These are phyloP conservation scores for Borovskyia barvae DNA, from an alignment of 208 protist genomes.

Conservation along the genomic window DNA sequence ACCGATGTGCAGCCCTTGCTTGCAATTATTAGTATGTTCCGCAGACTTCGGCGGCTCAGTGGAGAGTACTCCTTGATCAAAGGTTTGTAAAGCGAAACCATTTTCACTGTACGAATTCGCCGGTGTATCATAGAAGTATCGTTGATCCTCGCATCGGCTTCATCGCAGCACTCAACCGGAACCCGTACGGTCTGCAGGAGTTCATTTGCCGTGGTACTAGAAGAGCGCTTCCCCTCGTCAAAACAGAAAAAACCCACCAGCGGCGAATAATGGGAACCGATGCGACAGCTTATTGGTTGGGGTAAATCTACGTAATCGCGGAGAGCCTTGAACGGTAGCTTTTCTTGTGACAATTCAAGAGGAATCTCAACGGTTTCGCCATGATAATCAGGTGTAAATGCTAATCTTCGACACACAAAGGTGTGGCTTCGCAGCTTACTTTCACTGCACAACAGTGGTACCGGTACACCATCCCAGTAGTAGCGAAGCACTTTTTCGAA, in stretches of 20 bases:
- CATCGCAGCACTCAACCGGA: conserved; percentile 60
- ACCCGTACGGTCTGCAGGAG: conserved; percentile 35
- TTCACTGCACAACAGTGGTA: conserved; percentile 46
- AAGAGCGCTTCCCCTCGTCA: not conserved
- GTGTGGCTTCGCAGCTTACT: conserved; percentile 32
- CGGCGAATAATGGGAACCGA: conserved; percentile 87
- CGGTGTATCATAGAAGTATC: conserved; percentile 27
- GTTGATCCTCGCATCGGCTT: conserved; percentile 10
- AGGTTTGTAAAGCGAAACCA: conserved; percentile 76
- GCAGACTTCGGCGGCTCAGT: conserved; percentile 42
- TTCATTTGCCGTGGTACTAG: not conserved
- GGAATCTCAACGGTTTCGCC: conserved; percentile 44
- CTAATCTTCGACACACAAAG: conserved; percentile 60
- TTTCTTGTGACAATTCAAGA: conserved; percentile 10
- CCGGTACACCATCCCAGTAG: conserved; percentile 86
- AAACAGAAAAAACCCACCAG: conserved; percentile 74
- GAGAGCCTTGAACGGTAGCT: conserved; percentile 38
- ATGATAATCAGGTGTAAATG: conserved; percentile 77
- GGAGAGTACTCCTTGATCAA: conserved; percentile 53
- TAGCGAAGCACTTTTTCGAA: conserved; percentile 82
- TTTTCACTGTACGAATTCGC: conserved; percentile 47
- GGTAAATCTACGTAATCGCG: conserved; percentile 20
- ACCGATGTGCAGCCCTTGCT: conserved; percentile 41
- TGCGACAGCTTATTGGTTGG: conserved; percentile 58
- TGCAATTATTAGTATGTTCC: conserved; percentile 68